Conservation (phyloP, 345 rosid genomes). For the Gossypium longicalyx region DNA sequence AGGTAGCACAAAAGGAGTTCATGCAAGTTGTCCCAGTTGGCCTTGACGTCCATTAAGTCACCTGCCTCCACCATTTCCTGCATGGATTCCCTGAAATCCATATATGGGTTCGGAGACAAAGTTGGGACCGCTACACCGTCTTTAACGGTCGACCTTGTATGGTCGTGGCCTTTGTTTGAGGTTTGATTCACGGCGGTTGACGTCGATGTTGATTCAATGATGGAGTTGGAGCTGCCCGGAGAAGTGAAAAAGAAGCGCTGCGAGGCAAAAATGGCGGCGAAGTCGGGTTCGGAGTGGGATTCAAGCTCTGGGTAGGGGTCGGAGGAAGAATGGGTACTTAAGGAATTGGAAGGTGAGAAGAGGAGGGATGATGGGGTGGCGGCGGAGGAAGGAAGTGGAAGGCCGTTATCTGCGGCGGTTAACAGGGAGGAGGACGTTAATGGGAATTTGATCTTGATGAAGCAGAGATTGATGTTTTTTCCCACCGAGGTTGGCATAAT, state of each 20-base stretch:
- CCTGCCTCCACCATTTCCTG: slow-evolving; percentile 92
- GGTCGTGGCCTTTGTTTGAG: background rate
- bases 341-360: slow-evolving; percentile 30
- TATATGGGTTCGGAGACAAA: slow-evolving; percentile 75
- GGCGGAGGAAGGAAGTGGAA: slow-evolving; percentile 8
- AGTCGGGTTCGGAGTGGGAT: slow-evolving; percentile 44
- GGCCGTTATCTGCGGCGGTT: slow-evolving; percentile 7
- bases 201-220: slow-evolving; percentile 33
- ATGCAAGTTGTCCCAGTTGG: slow-evolving; percentile 66
- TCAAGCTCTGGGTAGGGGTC: slow-evolving; percentile 7
- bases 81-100: slow-evolving; percentile 87
- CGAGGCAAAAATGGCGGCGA: slow-evolving; percentile 65
- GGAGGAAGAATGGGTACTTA: background rate
- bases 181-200: background rate
- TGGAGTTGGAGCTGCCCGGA: slow-evolving; percentile 88
- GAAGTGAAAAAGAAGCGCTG: slow-evolving; percentile 88
- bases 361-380: slow-evolving; percentile 20
- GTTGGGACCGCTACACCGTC: slow-evolving; percentile 57
- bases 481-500: slow-evolving; percentile 31
- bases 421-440: background rate
- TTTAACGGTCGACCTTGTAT: slow-evolving; percentile 15
- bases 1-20: slow-evolving; percentile 77
- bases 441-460: slow-evolving; percentile 40
- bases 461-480: slow-evolving; percentile 52
- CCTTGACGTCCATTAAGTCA: slow-evolving; percentile 42